Evolutionary conservation across 176 grass and related monocot species (phyloP), one percentile per base, ranked within the genome.

Genomic region (Oryza officinalis): DNA sequence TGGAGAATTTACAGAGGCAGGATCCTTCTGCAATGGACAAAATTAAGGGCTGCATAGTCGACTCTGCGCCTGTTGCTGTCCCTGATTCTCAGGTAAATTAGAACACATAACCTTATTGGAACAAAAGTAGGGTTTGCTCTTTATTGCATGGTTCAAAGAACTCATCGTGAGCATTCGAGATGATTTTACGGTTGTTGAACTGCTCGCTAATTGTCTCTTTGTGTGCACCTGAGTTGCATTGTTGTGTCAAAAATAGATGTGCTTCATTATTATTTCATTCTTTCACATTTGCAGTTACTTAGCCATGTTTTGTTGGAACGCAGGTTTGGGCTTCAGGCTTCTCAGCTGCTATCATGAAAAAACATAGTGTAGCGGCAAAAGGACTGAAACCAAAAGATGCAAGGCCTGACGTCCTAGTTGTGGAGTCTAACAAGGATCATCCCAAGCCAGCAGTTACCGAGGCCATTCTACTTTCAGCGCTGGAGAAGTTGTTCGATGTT

Each of bases 321-420:
- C 80, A 98, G 96, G 89, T 98, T 63, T 98, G 96, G 96, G 96
- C 96, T 63, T 92, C 76, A 27, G 96, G 96, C 27, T 98, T 98
- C 81, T 98, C 96, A 0, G 96, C 96, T 83, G 96, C 96, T 64
- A 69, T 98, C 78, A 72, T 98, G 87, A 95, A 95, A 75, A 98
- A 98, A 74, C 79, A 83, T 20, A 95, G 93, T 20, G 46, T 98
- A 41, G 67, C 91, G 15, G 88, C 96, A 6, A 95, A 94, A 83
- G 91, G 91, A 37, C 32, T 52, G 17, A 69, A 9, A 45, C 69
- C 91, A 33, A 82, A 84, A 1, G 49, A 72, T 78, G 69, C 52
- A 28, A 84, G 87, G 72, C 64, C 61, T 15, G 89, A 88, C 20
- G 61, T 80, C 2, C 8, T 90, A 27, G 85, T 88, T 78, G 59